phyloP scores from a whole-genome alignment of 2,329 filamentous ascomycete genomes.

The Exophiala spinifera region DNA sequence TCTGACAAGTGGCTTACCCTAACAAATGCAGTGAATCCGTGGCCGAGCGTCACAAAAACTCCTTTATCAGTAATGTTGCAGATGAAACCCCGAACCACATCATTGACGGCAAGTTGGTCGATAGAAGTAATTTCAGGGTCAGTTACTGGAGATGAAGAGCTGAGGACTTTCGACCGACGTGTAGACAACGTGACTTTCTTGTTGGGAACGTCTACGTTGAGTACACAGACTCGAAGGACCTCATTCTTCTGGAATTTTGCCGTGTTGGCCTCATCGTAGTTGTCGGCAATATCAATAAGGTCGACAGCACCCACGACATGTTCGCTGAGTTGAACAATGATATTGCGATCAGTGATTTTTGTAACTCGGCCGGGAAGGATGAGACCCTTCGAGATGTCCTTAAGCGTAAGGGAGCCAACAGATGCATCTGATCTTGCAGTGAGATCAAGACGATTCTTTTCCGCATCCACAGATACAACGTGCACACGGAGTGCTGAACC shows the following conservation, averaged over 20 bases:
- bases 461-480: constrained; percentile 69
- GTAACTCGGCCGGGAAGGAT: constrained; percentile 80
- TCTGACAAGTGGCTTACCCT: constrained; percentile 88
- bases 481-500: constrained; percentile 83
- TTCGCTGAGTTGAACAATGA: constrained; percentile 83
- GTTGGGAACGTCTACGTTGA: constrained; percentile 75
- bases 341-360: constrained; percentile 76
- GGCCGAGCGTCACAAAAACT: constrained; percentile 79
- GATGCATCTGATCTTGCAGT: constrained; percentile 65
- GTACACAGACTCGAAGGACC: constrained; percentile 79
- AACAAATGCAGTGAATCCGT: constrained; percentile 76
- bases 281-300: constrained; percentile 78
- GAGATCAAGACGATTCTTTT: constrained; percentile 75
- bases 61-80: constrained; percentile 88
- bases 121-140: constrained; percentile 74
- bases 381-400: constrained; percentile 72
- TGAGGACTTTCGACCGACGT: constrained; percentile 83
- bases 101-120: constrained; percentile 70
- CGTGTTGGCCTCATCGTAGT: constrained; percentile 77
- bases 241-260: constrained; percentile 77
- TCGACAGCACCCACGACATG: constrained; percentile 74
- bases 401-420: constrained; percentile 61
- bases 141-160: constrained; percentile 74
- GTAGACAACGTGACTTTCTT: constrained; percentile 80
- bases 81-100: constrained; percentile 85